phyloP scores from a whole-genome alignment of 495 filamentous ascomycete genomes.

The Talaromyces stipitatus region DNA sequence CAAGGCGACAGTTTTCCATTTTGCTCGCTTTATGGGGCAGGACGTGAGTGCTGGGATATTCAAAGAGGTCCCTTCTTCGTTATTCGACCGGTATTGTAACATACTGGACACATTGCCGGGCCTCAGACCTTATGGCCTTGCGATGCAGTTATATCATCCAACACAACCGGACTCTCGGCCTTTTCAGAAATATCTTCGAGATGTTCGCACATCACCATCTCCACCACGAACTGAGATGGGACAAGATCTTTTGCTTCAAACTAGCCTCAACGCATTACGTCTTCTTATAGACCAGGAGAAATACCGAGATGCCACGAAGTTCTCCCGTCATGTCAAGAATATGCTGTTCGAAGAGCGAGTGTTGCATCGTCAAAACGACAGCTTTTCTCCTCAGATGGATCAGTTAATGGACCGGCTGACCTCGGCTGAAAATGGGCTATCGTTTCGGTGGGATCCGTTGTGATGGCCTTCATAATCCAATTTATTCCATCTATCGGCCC shows the following conservation, averaged over 20 bases:
- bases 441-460: neutral
- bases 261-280: slow-evolving; percentile 28
- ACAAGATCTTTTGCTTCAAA: slow-evolving; percentile 20
- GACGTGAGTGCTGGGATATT: slow-evolving; percentile 6
- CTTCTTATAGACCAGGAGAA: slow-evolving; percentile 26
- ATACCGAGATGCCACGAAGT: slow-evolving; percentile 17
- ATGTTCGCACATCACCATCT: slow-evolving; percentile 8
- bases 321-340: slow-evolving; percentile 26
- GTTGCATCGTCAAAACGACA: neutral
- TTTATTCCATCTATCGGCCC: no score
- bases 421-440: neutral
- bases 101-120: slow-evolving; percentile 18
- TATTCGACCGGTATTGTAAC: slow-evolving; percentile 25
- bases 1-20: slow-evolving; percentile 10
- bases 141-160: slow-evolving; percentile 29
- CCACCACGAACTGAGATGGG: slow-evolving; percentile 13
- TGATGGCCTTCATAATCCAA: neutral
- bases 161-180: slow-evolving; percentile 22
- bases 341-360: slow-evolving; percentile 17
- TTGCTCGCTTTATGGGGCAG: slow-evolving; percentile 18
- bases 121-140: slow-evolving; percentile 14
- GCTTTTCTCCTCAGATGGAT: slow-evolving; percentile 10
- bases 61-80: slow-evolving; percentile 13
- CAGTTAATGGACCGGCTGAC: slow-evolving; percentile 23
- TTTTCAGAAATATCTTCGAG: slow-evolving; percentile 21